A percentile compares a stretch with the other conserved stretches of the same genome.
These are phyloP conservation scores for Trypanosoma conorhini DNA, from an alignment of 208 protist species.

Conservation along the genomic window DNA sequence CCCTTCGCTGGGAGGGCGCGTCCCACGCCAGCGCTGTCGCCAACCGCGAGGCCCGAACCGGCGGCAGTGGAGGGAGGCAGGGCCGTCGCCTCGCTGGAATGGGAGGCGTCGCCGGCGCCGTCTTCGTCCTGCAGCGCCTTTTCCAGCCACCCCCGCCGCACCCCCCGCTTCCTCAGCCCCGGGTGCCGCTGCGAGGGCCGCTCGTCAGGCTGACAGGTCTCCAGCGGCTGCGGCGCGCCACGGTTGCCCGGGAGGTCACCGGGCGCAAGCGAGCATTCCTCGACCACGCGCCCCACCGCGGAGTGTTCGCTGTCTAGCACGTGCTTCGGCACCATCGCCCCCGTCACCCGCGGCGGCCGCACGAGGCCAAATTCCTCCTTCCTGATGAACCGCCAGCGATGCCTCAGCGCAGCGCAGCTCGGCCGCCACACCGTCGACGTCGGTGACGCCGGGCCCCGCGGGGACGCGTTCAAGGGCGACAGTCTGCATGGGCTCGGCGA, in stretches of 20 bases:
- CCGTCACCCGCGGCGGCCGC: not conserved
- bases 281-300: not conserved
- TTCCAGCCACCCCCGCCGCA: constrained; percentile 7
- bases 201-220: not conserved
- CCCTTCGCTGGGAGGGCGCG: no score
- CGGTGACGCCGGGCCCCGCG: not conserved
- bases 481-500: not conserved
- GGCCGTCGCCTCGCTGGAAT: no score
- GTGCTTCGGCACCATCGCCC: not conserved
- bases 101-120: not conserved
- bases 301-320: not conserved
- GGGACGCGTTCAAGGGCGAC: not conserved
- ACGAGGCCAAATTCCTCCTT: constrained; percentile 1
- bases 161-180: constrained; percentile 11
- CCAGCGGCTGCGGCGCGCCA: not conserved
- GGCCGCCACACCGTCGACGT: not conserved
- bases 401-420: not conserved
- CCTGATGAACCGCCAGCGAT: constrained; percentile 27
- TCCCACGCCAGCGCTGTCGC: no score
- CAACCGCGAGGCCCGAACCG: no score
- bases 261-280: not conserved
- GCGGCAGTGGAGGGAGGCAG: not conserved
- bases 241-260: no score
- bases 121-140: constrained; percentile 2
- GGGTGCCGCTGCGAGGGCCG: not conserved